Conservation (phyloP, 2,329 filamentous ascomycete genomes). For the Aspergillus quadrilineatus region DNA sequence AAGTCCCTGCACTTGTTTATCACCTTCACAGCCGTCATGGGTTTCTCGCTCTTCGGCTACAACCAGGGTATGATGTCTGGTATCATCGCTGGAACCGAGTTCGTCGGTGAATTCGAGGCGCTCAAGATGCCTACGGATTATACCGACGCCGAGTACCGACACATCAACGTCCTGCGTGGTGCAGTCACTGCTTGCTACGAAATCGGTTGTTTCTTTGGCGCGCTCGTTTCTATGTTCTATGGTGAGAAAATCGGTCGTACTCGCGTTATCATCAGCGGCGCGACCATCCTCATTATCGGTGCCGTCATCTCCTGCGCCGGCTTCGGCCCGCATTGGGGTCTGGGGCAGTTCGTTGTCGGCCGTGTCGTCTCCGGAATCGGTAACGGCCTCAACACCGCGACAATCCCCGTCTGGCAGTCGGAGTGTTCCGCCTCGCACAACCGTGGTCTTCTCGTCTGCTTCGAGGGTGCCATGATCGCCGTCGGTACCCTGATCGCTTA, state of each 20-base stretch:
- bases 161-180: conserved; percentile 49
- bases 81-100: conserved; percentile 28
- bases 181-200: conserved; percentile 55
- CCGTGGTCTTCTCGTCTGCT: conserved; percentile 36
- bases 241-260: conserved; percentile 35
- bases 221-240: conserved; percentile 30
- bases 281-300: conserved; percentile 46
- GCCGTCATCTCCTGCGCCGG: conserved; percentile 29
- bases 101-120: conserved; percentile 24
- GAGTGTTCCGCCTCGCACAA: conserved; percentile 36
- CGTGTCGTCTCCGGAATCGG: conserved; percentile 40
- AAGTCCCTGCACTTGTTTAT: conserved; percentile 23
- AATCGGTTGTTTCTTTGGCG: conserved; percentile 44
- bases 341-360: conserved; percentile 44
- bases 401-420: conserved; percentile 42
- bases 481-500: conserved; percentile 35
- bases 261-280: conserved; percentile 53
- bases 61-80: conserved; percentile 38
- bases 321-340: conserved; percentile 25
- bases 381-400: conserved; percentile 40
- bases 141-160: conserved; percentile 24
- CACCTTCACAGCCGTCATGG: conserved; percentile 38
- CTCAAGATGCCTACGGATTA: conserved; percentile 28
- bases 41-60: conserved; percentile 53
- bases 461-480: conserved; percentile 35